Conservation (phyloP, 2,329 filamentous ascomycete species). For the Xylaria digitata region DNA sequence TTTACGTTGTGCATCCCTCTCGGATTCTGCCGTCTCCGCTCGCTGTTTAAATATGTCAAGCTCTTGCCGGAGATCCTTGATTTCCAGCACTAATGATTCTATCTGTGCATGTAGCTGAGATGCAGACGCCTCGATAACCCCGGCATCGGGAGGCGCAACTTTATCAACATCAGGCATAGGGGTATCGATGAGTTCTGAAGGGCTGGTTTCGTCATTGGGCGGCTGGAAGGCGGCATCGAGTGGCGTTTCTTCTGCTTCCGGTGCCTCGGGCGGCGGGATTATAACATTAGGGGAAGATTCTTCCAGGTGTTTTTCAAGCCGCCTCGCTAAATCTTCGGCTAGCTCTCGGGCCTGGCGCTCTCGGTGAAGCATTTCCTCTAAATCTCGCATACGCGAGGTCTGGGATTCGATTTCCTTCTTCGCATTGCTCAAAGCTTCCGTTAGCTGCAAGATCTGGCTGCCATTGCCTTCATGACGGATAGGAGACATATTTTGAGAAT, state of each 20-base stretch:
- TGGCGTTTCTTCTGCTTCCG: slow-evolving; percentile 53
- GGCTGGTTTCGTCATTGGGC: slow-evolving; percentile 50
- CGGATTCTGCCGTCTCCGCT: slow-evolving; percentile 83
- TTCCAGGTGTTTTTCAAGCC: slow-evolving; percentile 74
- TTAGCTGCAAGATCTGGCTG: slow-evolving; percentile 84
- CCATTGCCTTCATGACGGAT: slow-evolving; percentile 66
- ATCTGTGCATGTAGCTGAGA: slow-evolving; percentile 74
- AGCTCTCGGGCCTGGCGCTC: slow-evolving; percentile 85
- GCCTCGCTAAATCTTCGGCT: slow-evolving; percentile 84
- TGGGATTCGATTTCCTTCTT: slow-evolving; percentile 91
- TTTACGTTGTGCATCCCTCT: slow-evolving; percentile 77
- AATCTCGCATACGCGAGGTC: slow-evolving; percentile 78
- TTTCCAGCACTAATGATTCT: slow-evolving; percentile 80
- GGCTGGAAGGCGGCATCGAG: slow-evolving; percentile 62
- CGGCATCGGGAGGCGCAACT: slow-evolving; percentile 47
- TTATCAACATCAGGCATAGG: slow-evolving; percentile 39
- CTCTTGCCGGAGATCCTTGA: slow-evolving; percentile 82
- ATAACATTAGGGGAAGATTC: slow-evolving; percentile 60
- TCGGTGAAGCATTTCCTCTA: slow-evolving; percentile 81
- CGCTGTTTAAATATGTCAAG: slow-evolving; percentile 81
- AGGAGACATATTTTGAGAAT: slow-evolving; percentile 65
- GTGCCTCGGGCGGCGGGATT: slow-evolving; percentile 53
- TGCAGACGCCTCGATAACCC: slow-evolving; percentile 53
- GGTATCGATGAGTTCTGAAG: slow-evolving; percentile 39
- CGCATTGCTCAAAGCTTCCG: slow-evolving; percentile 84